Conservation (phyloP, 176 grass and related monocot genomes). For the Eleusine indica region DNA sequence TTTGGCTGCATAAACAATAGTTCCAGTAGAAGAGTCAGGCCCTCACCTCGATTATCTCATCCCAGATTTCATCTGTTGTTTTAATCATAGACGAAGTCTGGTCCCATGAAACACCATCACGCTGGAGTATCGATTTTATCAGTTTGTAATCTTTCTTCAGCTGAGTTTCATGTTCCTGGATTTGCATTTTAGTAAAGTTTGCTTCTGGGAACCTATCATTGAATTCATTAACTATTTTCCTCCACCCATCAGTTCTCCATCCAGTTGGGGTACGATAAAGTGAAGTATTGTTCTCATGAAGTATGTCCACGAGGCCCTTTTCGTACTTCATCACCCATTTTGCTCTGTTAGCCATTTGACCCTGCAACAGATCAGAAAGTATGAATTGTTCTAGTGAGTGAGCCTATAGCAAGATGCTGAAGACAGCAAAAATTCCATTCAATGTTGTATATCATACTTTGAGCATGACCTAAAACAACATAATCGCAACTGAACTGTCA, state of each 20-base stretch:
- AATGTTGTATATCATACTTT: slow-evolving; percentile 6
- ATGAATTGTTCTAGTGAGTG: slow-evolving; percentile 10
- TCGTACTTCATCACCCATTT: slow-evolving; percentile 57
- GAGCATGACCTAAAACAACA: background rate
- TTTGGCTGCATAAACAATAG: background rate
- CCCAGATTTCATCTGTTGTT: slow-evolving; percentile 56
- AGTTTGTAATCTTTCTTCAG: slow-evolving; percentile 54
- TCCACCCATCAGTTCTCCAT: slow-evolving; percentile 56
- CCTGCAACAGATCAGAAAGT: slow-evolving; percentile 6
- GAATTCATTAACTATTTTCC: slow-evolving; percentile 49
- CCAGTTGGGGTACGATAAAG: slow-evolving; percentile 51
- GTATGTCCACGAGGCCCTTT: slow-evolving; percentile 54
- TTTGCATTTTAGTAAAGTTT: slow-evolving; percentile 55
- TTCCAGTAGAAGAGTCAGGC: slow-evolving; percentile 4
- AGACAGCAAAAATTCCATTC: slow-evolving; percentile 4
- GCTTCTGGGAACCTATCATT: slow-evolving; percentile 49
- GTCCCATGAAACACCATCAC: slow-evolving; percentile 51
- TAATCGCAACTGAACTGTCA: background rate
- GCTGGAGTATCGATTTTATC: slow-evolving; percentile 53
- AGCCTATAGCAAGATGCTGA: background rate
- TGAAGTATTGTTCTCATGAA: slow-evolving; percentile 48
- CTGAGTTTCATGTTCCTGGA: slow-evolving; percentile 58
- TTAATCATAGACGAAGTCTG: slow-evolving; percentile 53
- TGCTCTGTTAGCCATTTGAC: slow-evolving; percentile 52
- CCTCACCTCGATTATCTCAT: slow-evolving; percentile 59